These are phyloP conservation scores for Amphibolis antarctica DNA, from an alignment of 106 monocot species.

Conservation along the genomic window DNA sequence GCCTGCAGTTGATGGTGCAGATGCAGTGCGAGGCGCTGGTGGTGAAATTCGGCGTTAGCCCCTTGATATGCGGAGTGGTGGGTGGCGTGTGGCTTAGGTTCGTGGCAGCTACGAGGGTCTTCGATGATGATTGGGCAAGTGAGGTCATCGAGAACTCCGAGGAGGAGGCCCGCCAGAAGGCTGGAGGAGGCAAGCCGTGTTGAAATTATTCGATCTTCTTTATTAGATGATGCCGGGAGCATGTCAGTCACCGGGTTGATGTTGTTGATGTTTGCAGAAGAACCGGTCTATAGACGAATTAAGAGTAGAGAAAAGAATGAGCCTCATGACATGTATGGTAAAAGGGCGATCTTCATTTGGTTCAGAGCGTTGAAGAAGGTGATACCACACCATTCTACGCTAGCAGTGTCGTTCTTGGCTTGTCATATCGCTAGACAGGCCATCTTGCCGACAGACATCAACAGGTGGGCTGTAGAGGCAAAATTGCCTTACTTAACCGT, in stretches of 20 bases:
- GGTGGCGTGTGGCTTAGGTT: conserved; percentile 47
- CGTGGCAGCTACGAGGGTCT: conserved; percentile 25
- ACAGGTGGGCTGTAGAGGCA: conserved; percentile 51
- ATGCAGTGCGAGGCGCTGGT: conserved; percentile 69
- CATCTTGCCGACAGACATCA: conserved; percentile 71
- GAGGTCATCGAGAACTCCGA: conserved; percentile 28
- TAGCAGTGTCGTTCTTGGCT: conserved; percentile 55
- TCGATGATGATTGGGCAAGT: conserved; percentile 38
- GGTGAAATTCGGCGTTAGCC: conserved; percentile 37
- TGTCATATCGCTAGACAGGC: conserved; percentile 71
- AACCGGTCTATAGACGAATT: conserved; percentile 5
- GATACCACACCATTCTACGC: conserved; percentile 60
- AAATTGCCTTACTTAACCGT: conserved; percentile 71
- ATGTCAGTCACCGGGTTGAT: too few relatives aligned
- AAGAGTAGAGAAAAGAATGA: not conserved
- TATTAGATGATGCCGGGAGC: not conserved
- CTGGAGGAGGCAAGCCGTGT: conserved; percentile 3
- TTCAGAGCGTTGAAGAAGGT: conserved; percentile 35
- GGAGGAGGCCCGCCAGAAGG: not conserved
- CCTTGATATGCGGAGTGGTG: conserved; percentile 39
- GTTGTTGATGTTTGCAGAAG: conserved; percentile 17
- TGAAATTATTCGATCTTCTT: not conserved
- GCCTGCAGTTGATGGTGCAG: conserved; percentile 78
- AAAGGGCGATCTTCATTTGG: conserved; percentile 24
- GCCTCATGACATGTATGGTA: conserved; percentile 16